These are phyloP conservation scores for Vaccinium myrtillus DNA, from an alignment of 148 eudicot genomes.

Conservation along the genomic window DNA sequence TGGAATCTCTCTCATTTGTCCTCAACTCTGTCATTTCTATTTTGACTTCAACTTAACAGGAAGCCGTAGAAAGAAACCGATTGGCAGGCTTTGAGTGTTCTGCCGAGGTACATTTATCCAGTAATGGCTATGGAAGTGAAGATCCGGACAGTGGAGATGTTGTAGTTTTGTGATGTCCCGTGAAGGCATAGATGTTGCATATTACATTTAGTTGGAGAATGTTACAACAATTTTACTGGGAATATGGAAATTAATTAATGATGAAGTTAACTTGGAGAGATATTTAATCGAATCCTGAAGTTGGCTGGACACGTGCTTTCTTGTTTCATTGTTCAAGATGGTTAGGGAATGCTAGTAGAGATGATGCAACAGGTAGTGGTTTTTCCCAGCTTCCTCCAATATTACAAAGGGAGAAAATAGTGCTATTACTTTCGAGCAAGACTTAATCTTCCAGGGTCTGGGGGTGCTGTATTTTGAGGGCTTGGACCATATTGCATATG, in stretches of 20 bases:
- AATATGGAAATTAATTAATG: neutral
- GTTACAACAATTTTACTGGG: neutral
- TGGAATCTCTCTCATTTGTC: neutral
- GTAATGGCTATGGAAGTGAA: neutral
- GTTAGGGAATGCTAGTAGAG: neutral
- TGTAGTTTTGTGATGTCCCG: neutral
- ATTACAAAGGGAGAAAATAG: neutral
- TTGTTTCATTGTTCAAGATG: neutral
- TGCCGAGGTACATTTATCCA: neutral
- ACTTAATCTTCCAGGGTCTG: neutral
- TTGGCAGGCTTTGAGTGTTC: neutral
- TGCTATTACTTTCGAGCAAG: neutral
- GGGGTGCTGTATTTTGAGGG: neutral
- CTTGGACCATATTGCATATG: neutral
- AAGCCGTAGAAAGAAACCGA: conserved; percentile 19
- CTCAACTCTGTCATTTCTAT: conserved; percentile 2
- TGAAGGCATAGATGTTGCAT: neutral
- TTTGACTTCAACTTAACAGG: conserved; percentile 17
- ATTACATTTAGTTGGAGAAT: neutral
- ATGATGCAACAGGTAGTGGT: neutral
- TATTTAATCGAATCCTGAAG: neutral
- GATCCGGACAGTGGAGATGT: neutral
- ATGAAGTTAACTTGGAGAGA: neutral
- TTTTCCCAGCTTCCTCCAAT: neutral
- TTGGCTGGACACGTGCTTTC: neutral